Conservation (phyloP, 495 filamentous ascomycete species). For the Xylaria nigripes region DNA sequence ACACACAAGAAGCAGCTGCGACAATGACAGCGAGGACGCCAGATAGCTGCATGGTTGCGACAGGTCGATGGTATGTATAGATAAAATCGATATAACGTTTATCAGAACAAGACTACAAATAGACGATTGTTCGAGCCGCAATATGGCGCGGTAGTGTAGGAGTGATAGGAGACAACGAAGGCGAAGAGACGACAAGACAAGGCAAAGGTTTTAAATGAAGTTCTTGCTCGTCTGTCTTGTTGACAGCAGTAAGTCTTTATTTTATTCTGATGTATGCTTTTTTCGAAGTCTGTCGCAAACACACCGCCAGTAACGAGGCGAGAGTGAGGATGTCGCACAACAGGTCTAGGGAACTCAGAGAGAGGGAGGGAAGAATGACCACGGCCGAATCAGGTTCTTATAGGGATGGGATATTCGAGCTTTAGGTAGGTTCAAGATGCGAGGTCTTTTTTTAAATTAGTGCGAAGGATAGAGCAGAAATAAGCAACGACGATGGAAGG, state of each 20-base stretch:
- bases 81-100: background rate
- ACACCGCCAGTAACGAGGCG: background rate
- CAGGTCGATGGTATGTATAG: background rate
- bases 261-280: background rate
- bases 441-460: background rate
- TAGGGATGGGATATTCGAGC: background rate
- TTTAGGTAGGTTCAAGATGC: background rate
- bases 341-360: background rate
- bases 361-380: background rate
- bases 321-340: background rate
- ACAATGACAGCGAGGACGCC: conserved; percentile 14
- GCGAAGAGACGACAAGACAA: conserved; percentile 1
- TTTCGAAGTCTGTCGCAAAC: background rate
- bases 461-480: background rate
- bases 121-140: background rate
- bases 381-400: background rate
- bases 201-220: too few relatives aligned
- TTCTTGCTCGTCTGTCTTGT: too few relatives aligned
- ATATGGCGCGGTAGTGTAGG: background rate
- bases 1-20: conserved; percentile 12
- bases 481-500: conserved; percentile 3
- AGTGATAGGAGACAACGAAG: background rate
- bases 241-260: background rate
- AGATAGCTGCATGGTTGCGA: conserved; percentile 17
- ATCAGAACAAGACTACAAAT: background rate